Base-by-base conservation (phyloP, 805 yeast species). In the Saccharomyces kudriavzevii region DNA sequence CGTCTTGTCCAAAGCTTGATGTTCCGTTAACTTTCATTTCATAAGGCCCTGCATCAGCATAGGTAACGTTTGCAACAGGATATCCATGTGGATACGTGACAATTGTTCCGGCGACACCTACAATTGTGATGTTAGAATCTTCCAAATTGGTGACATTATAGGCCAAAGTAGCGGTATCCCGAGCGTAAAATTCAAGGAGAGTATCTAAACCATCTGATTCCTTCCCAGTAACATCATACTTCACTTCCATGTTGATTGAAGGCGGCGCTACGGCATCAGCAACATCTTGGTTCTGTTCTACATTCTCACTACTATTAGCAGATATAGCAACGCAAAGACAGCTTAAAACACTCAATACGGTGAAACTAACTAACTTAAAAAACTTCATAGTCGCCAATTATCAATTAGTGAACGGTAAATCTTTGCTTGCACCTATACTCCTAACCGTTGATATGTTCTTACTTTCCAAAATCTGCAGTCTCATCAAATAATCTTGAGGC, bases 71-170 rank as follows among this genome's bases (percentile, higher is more conserved):
- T 59, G 84, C 81, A 28, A 70, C 64, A 49, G 74, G 59, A 48
- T 75, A 77, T 54, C 83, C 80, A 50, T 78, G 75, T 55, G 70
- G 71, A 26, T 87, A 82, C 55, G 82, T 76, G 53, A 77, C 72
- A 69, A 87, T 76, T 52, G 76, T 63, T 52, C 94, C 94, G 52
- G 88, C 85, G 53, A 84, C 80, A 54, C 89, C 94, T 48, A 82
- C 79, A 52, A 87, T 69, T 22, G 78, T 72, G 45, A 79, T 73
- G 4, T 75, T 75, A 14, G 64, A 69, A 5, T 77, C 78, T 58
- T 84, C 87, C 40, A 75, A 70, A 64, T 85, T 85, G 49, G 67
- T 61, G 55, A 85, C 75, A 6, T 74, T 69, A 66, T 83, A 85
- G 22, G 68, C 69, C 52, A 87, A 64, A 2, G 81, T 69, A 40